These are phyloP conservation scores for Boletellus emodensis DNA, from an alignment of 768 basidiomycete species.

Conservation along the genomic window DNA sequence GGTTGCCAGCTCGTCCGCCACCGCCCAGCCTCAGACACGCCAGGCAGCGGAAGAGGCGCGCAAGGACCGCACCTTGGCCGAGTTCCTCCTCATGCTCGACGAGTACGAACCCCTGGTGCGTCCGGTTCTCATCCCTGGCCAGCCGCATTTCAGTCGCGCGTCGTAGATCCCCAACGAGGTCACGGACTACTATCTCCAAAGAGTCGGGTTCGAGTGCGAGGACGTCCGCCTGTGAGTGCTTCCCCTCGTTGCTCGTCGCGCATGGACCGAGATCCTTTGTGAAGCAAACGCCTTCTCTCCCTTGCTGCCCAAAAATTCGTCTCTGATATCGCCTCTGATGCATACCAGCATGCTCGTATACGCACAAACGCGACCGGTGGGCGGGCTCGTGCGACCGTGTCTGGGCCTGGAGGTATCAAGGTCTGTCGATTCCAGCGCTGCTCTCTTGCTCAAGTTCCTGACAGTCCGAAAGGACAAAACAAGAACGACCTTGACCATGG, in stretches of 20 bases:
- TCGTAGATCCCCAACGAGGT: conserved; percentile 93
- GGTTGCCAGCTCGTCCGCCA: conserved; percentile 19
- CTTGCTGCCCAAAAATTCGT: conserved; percentile 98
- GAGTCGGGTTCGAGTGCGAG: conserved; percentile 93
- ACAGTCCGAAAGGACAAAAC: conserved; percentile 67
- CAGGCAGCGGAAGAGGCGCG: conserved; percentile 77
- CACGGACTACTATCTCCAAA: conserved; percentile 94
- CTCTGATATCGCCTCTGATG: conserved; percentile 93
- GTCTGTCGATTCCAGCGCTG: conserved; percentile 36
- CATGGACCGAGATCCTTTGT: conserved; percentile 1
- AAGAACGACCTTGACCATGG: conserved; percentile 94
- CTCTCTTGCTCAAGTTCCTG: conserved; percentile 2
- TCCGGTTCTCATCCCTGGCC: conserved; percentile 2
- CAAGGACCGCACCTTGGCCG: conserved; percentile 86
- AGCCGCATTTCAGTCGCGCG: background rate
- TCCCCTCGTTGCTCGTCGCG: background rate
- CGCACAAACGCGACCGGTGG: conserved; percentile 83
- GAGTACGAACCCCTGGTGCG: conserved; percentile 92
- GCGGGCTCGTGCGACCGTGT: conserved; percentile 52
- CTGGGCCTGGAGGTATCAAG: conserved; percentile 60
- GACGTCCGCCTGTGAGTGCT: conserved; percentile 80
- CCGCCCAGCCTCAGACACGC: conserved; percentile 45
- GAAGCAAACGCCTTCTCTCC: conserved; percentile 88
- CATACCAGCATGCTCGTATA: conserved; percentile 96
- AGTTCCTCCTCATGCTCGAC: conserved; percentile 94